Evolutionary conservation across 352 stramenopile genomes (phyloP), one percentile per base, ranked within the genome.

Genomic region (Globisporangium carolinianum): DNA sequence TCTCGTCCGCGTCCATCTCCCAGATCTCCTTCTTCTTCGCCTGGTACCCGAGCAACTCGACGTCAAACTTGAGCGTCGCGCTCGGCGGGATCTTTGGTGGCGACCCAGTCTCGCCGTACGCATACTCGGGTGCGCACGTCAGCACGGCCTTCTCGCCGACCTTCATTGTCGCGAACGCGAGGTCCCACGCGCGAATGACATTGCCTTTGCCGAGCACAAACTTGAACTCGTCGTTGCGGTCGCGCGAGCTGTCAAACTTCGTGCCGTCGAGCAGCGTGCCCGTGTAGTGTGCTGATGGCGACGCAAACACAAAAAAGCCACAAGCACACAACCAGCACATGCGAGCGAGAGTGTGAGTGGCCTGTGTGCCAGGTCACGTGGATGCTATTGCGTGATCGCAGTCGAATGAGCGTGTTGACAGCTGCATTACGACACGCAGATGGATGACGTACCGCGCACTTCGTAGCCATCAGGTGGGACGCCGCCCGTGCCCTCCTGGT

Each of bases 21-120:
- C 89, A 98, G 66, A 94, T 89, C 69, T 98, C 86, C 69, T 98
- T 98, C 42, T 91, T 87, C 72, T 98, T 98, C 53, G 96, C 89
- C 53, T 83, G 81, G 69, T 98, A 98, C 49, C 83, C 89, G 35
- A 98, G 65, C 51, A 98, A 69, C 73, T 98, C 95, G 8, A 98
- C 94, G 51, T 98, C 95, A 71, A 98, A 98, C 66, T 97, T 89
- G 15, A 98, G 72, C 55, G 86, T 97, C 6, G 94, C 88, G 54
- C 96, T 94, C n/a, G 80, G 68, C 7, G 95, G 95, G 62, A 98
- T 98, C 68, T 97, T 98, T 0, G 92, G 93, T 37, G 92, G 93
- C 55, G 76, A 95, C 43, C 91, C 90, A 46, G 62, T 83, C 51
- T 81, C 82, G 15, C 95, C 94, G 72, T 98, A 98, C 32, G 86